Base-by-base conservation (phyloP, 768 basidiomycete genomes). In the Melanogaster broomeanus region DNA sequence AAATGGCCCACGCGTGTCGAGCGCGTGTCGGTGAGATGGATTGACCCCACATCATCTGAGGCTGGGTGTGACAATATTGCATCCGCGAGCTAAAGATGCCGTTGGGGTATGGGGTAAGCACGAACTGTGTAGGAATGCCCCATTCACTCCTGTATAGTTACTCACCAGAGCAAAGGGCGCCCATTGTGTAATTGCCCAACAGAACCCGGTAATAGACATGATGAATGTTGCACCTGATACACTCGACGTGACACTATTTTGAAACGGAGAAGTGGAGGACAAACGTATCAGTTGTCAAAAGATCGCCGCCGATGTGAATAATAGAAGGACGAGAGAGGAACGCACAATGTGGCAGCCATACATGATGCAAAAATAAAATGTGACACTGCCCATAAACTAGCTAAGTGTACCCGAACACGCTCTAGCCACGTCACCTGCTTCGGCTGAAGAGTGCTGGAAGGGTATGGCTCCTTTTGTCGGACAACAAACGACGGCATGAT, bases 141-240 rank as follows among this genome's bases (percentile, higher is more conserved):
- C 40, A n/a, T 42, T 30, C 37, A 25, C 13, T 25, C 27, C 12
- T 41, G 47, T 49, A 19, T 21, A 21, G 28, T 25, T 16, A 72
- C 83, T 42, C 57, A 95, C 92, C 62, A 98, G 69, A 0, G 93
- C 84, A 70, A 92, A 96, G 3, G 95, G 95, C 3, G 86, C 93
- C 96, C 95, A 98, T 68, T 88, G 87, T 1, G 87, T 82, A 45
- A 98, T 78, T 6, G 93, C 93, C 91, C 90, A 97, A n/a, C 90
- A 87, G 60, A 97, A 87, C 0, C 96, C 96, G 7, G 87, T 86
- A 12, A 89, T 58, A 8, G 86, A 80, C 45, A 97, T 82, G 53
- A 98, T 77, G 12, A 85, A 49, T 1, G 88, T 93, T 16, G 92
- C 87, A 0, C 87, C 84, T 15, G 63, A 63, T 1, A 94, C 87